phyloP scores from a whole-genome alignment of 345 rosid species.

The Eucalyptus erythrocorys region DNA sequence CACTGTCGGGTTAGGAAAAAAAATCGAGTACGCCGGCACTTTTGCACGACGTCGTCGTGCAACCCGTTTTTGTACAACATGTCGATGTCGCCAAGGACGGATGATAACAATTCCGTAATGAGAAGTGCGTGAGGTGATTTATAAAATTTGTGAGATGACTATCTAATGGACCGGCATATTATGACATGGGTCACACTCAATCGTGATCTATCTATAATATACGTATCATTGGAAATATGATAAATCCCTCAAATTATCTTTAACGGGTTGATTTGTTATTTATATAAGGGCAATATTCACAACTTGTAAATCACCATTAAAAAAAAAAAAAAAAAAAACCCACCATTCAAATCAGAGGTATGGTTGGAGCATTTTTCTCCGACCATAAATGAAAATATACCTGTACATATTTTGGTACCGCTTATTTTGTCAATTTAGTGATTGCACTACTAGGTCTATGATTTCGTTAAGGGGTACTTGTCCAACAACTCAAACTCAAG shows the following conservation, averaged over 20 bases:
- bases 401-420: neutral
- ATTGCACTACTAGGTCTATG: neutral
- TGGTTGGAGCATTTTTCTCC: neutral
- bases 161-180: neutral
- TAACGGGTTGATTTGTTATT: neutral
- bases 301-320: neutral
- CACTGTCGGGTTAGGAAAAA: neutral
- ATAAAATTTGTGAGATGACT: neutral
- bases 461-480: neutral
- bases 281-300: rapidly evolving
- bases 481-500: neutral
- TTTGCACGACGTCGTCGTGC: neutral
- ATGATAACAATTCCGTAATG: neutral
- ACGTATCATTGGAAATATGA: neutral
- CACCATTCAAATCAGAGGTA: neutral
- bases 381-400: neutral
- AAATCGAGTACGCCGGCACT: neutral
- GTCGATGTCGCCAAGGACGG: neutral
- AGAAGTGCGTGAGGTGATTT: neutral
- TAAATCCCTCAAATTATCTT: neutral
- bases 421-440: neutral
- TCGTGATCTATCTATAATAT: neutral
- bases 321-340: neutral
- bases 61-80: neutral
- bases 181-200: no score